Evolutionary conservation across 257 asterid species (phyloP), one percentile per base, ranked within the genome.

Genomic region (Haberlea rhodopensis): DNA sequence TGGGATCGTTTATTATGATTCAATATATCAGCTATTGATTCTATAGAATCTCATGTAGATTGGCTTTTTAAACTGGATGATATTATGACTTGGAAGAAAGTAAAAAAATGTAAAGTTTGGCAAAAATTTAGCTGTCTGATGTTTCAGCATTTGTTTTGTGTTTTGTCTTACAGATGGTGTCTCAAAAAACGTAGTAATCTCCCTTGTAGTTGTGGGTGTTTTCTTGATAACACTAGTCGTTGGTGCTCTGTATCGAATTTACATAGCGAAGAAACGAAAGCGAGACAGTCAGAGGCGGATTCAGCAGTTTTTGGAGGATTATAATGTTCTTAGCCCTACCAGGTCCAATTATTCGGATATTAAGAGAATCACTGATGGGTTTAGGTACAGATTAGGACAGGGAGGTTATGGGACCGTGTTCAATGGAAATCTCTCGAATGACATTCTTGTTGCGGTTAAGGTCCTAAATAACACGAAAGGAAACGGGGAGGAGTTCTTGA

Each of bases 331-430:
- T 18, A 79, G 85, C 68, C 94, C 90, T 20, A 45, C 85, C 31
- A 80, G 94, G 67, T 86, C 79, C 78, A 72, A 69, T 40, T 86
- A 82, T 70, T 71, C 89, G 10, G 90, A 88, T 60, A 32, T 88
- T 3, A 85, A 85, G 66, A 77, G 73, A 57, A 80, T 84, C 3
- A 81, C 96, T 0, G 75, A 72, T 24, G 76, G 73, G n/a, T 86
- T 89, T 60, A n/a, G n/a, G n/a, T n/a, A n/a, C n/a, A n/a, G n/a
- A n/a, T n/a, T n/a, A 82, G 96, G 96, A 11, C 76, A 74, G 6
- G 95, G 95, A 60, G 96, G 96, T 16, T 85, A 77, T 46, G 95
- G 95, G 26, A 80, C 85, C 0, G 91, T 84, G 21, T 86, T 71
- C 81, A 82, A 77, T 69, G 92, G 95, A 34, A 82, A 79, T 67